Conservation (phyloP, 805 yeast species). For the Zygosaccharomyces kombuchaensis region DNA sequence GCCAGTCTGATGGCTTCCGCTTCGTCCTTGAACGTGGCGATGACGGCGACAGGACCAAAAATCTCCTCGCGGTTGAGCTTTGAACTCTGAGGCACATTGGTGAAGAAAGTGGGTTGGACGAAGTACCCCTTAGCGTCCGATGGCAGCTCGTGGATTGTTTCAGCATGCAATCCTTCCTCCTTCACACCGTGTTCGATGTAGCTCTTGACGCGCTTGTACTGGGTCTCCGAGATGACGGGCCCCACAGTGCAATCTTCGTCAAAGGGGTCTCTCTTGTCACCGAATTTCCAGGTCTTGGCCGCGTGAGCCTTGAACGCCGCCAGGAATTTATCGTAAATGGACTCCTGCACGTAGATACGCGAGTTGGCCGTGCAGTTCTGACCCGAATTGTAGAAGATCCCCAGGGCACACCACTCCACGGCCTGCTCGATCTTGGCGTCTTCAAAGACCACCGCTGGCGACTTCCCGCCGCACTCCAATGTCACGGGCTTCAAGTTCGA, state of each 20-base stretch:
- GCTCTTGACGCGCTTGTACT: slow-evolving; percentile 41
- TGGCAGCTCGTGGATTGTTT: slow-evolving; percentile 32
- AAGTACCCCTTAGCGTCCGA: slow-evolving; percentile 29
- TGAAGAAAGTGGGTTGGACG: slow-evolving; percentile 42
- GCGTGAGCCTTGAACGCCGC: slow-evolving; percentile 35
- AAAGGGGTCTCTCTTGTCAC: slow-evolving; percentile 49
- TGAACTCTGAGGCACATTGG: slow-evolving; percentile 37
- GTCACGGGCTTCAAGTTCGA: slow-evolving; percentile 42
- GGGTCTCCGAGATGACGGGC: slow-evolving; percentile 48
- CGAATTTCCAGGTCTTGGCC: slow-evolving; percentile 49
- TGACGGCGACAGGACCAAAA: slow-evolving; percentile 43
- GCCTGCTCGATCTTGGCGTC: slow-evolving; percentile 42
- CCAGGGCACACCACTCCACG: slow-evolving; percentile 43
- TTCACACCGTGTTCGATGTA: slow-evolving; percentile 42
- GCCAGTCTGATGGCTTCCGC: slow-evolving; percentile 41
- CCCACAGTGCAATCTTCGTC: slow-evolving; percentile 39
- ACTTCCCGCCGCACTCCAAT: slow-evolving; percentile 45
- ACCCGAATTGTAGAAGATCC: slow-evolving; percentile 54
- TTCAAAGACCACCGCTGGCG: slow-evolving; percentile 42
- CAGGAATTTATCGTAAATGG: slow-evolving; percentile 45
- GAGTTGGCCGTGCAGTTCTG: slow-evolving; percentile 60
- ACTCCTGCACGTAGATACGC: slow-evolving; percentile 49
- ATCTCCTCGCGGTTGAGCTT: slow-evolving; percentile 40
- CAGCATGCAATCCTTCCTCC: slow-evolving; percentile 41
- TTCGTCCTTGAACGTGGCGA: slow-evolving; percentile 36